phyloP scores from a whole-genome alignment of 768 basidiomycete genomes.

The Solioccasus polychromus region DNA sequence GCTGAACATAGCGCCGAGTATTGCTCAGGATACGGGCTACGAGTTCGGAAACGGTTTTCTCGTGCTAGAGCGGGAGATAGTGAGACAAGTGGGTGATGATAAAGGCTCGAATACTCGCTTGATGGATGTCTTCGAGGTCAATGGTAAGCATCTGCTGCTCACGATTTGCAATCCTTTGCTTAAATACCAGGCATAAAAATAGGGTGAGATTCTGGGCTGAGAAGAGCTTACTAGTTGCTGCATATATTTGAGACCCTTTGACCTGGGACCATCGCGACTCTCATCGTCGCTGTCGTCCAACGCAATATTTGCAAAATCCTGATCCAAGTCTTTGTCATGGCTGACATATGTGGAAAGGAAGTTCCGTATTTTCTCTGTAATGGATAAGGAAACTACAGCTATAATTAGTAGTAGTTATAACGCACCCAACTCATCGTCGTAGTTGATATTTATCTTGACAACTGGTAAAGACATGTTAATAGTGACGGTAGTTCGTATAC shows the following conservation, averaged over 20 bases:
- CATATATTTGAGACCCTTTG: slow-evolving; percentile 70
- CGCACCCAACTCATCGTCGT: slow-evolving; percentile 70
- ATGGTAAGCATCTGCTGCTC: slow-evolving; percentile 87
- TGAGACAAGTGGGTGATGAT: slow-evolving; percentile 8
- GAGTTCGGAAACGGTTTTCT: slow-evolving; percentile 68
- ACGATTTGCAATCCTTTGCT: slow-evolving; percentile 94
- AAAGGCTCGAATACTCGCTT: slow-evolving; percentile 42
- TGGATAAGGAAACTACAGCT: slow-evolving; percentile 2
- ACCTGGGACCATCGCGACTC: slow-evolving; percentile 31
- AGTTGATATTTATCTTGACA: slow-evolving; percentile 58
- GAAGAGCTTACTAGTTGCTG: slow-evolving; percentile 65
- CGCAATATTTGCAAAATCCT: slow-evolving; percentile 67
- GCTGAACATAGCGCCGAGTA: slow-evolving; percentile 81
- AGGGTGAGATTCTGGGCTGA: slow-evolving; percentile 15
- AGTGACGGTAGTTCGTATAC: slow-evolving; percentile 23
- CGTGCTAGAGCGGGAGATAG: slow-evolving; percentile 45
- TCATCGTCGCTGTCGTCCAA: slow-evolving; percentile 51
- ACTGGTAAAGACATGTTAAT: slow-evolving; percentile 63
- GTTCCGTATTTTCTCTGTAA: slow-evolving; percentile 60
- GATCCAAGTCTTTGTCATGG: slow-evolving; percentile 62
- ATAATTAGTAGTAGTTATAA: background rate
- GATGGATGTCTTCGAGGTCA: slow-evolving; percentile 83
- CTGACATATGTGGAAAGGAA: slow-evolving; percentile 71
- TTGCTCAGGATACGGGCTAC: slow-evolving; percentile 79
- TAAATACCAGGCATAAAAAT: slow-evolving; percentile 15